Conservation (phyloP, 192 early-diverging fungal species). For the Hyaloraphidium curvatum region DNA sequence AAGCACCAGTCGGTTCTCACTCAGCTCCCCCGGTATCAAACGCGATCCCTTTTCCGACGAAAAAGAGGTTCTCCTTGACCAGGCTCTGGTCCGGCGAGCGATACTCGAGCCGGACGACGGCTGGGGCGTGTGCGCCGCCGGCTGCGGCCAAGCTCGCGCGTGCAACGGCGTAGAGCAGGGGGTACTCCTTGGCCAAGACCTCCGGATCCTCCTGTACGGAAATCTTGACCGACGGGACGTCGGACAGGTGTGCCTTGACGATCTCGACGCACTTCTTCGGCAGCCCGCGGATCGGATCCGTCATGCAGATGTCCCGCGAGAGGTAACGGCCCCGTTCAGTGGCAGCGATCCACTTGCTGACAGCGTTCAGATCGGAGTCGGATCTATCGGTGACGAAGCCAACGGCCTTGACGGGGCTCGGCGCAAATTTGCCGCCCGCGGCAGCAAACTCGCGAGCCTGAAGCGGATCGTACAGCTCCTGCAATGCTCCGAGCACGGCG, state of each 20-base stretch:
- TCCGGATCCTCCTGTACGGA: slow-evolving; percentile 47
- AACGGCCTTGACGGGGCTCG: no score
- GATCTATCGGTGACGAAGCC: no score
- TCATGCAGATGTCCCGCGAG: no score
- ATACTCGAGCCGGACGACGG: slow-evolving; percentile 47
- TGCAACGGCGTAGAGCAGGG: slow-evolving; percentile 58
- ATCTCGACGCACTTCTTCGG: slow-evolving; percentile 47
- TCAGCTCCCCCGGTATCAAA: slow-evolving; percentile 81
- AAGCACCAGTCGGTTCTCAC: no score
- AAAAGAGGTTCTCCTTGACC: slow-evolving; percentile 65
- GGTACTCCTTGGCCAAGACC: slow-evolving; percentile 56
- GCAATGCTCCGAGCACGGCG: slow-evolving; percentile 46
- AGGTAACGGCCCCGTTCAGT: no score
- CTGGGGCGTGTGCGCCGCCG: slow-evolving; percentile 42
- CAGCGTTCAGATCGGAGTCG: no score
- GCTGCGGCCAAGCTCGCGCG: slow-evolving; percentile 43
- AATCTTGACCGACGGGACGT: slow-evolving; percentile 30
- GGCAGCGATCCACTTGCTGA: no score
- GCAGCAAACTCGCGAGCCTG: slow-evolving; percentile 47
- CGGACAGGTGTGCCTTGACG: slow-evolving; percentile 35
- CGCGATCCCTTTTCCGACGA: slow-evolving; percentile 80
- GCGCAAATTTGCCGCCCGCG: no score
- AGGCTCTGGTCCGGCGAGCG: slow-evolving; percentile 39
- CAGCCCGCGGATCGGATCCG: no score
- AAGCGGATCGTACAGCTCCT: slow-evolving; percentile 54